Percentiles rank a stretch among this genome's conserved stretches.
These are phyloP conservation scores for Nemania serpens DNA, from an alignment of 2,329 filamentous ascomycete genomes.

Conservation along the genomic window DNA sequence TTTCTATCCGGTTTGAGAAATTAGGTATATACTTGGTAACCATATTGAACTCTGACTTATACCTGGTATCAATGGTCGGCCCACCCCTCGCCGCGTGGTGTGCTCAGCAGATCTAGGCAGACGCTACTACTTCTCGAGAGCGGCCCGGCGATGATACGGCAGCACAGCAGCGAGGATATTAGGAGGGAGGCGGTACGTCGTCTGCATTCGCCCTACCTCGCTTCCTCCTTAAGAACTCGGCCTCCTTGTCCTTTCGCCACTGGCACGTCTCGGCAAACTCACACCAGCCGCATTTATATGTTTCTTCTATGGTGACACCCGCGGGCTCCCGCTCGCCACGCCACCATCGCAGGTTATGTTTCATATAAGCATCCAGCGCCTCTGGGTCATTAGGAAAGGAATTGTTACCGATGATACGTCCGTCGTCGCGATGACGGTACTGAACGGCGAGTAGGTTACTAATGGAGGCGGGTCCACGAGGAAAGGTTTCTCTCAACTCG, in stretches of 20 bases:
- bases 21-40: not conserved
- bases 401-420: constrained; percentile 57
- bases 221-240: constrained; percentile 49
- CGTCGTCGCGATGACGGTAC: constrained; percentile 58
- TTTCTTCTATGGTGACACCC: constrained; percentile 82
- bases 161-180: not conserved
- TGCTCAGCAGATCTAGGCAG: not conserved
- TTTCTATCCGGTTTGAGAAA: not conserved
- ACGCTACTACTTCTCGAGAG: not conserved
- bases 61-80: not conserved
- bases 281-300: constrained; percentile 84
- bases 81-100: not conserved
- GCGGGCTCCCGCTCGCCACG: constrained; percentile 71
- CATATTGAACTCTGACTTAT: not conserved
- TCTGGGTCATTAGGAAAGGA: constrained; percentile 70
- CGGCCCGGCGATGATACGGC: no score
- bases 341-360: constrained; percentile 84
- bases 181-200: not conserved
- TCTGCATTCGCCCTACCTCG: not conserved
- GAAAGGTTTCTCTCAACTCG: constrained; percentile 59
- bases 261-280: constrained; percentile 80
- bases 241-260: constrained; percentile 75
- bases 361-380: constrained; percentile 68
- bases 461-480: constrained; percentile 52
- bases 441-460: constrained; percentile 58